Evolutionary conservation across 768 basidiomycete genomes (phyloP).

Genomic region (Mycena galericulata): DNA sequence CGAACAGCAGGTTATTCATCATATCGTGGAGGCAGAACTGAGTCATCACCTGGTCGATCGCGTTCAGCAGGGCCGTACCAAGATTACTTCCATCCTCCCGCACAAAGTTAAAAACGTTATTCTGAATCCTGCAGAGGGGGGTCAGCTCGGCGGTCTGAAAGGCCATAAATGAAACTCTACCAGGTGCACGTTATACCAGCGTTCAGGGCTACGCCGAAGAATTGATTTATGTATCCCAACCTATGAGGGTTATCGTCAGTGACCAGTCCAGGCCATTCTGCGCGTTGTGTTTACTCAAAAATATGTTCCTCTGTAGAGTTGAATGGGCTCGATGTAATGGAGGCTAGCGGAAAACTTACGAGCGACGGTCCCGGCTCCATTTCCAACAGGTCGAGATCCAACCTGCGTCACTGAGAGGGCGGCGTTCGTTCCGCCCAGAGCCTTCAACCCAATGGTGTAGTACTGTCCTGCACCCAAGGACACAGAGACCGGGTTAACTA

Average conservation of each 20-base stretch:
- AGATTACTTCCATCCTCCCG: neutral
- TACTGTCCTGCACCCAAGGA: neutral
- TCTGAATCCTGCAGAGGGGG: neutral
- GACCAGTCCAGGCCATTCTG: too few species aligned
- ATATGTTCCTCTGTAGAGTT: constrained; percentile 15
- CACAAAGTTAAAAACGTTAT: neutral
- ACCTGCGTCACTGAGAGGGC: neutral
- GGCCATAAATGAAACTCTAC: neutral
- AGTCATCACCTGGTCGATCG: neutral
- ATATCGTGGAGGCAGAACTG: neutral
- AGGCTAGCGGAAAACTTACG: neutral
- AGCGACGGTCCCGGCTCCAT: neutral
- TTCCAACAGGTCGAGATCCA: neutral
- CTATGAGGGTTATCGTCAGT: neutral
- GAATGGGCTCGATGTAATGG: neutral
- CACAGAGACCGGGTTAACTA: neutral
- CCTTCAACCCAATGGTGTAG: constrained; percentile 8
- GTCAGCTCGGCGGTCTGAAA: neutral
- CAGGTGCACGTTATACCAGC: neutral
- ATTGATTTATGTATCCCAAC: constrained; percentile 18
- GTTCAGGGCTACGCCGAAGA: neutral
- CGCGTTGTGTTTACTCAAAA: neutral
- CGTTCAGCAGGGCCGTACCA: neutral
- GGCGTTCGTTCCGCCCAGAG: neutral
- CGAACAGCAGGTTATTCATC: neutral